Base-by-base conservation (phyloP, 257 asterid species). In the Handroanthus guayacan region DNA sequence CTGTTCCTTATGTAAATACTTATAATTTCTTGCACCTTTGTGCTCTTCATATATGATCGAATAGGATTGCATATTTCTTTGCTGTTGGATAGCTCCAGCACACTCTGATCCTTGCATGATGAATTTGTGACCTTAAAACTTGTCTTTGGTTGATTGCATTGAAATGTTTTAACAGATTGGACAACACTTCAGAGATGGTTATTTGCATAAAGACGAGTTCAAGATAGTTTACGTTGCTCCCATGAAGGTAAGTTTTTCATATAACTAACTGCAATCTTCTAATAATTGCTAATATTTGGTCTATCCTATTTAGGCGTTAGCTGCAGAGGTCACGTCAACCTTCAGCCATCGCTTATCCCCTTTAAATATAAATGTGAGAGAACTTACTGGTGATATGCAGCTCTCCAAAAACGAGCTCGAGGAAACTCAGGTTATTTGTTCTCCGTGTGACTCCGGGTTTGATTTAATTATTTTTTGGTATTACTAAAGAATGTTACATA, bases 191-290 rank as follows among this genome's bases (percentile, higher is more conserved):
- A 87, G 78, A 84, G 97, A 95, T 86, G 99, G 99, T 63, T 92
- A 88, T 85, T 85, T 95, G 89, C 99, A 95, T 81, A 95, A 92
- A 84, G 92, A 89, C 80, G 93, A 95, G 85, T 95, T 95, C 89
- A 95, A 95, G 90, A 95, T 95, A 82, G 96, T 95, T 72, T 95
- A 95, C 81, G 99, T 95, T 86, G 98, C 99, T 82, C 99, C 99
- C 3, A 95, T 95, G 99, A 95, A 95, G 99, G 99, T 92, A 84
- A 61, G 34, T 31, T 47, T 67, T 63, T 69, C 72, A 39, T 54
- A 62, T 36, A 57, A 58, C 60, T 58, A 41, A 56, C 51, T 20
- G 9, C 37, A 51, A 62, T 44, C 78, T 55, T 81, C 38, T 61
- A 38, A 44, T 57, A 63, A 61, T 65, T 67, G 17, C 37, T 64